These are phyloP conservation scores for Diospyros kaki DNA, from an alignment of 148 eudicot species.

Conservation along the genomic window DNA sequence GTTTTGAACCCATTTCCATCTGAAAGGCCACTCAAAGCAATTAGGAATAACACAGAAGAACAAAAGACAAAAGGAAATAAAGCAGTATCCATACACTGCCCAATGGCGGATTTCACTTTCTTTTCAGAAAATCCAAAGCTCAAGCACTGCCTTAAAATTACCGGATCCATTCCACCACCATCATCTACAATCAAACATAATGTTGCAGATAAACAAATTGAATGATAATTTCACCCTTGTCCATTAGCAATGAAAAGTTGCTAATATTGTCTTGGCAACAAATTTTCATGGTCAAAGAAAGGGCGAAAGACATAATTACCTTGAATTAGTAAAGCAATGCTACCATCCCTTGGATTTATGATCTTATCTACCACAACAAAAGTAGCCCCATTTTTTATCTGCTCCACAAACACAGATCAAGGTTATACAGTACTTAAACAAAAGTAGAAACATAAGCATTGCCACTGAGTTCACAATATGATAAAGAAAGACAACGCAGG, in stretches of 20 bases:
- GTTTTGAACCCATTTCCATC: slow-evolving; percentile 85
- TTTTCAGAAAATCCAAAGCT: slow-evolving; percentile 78
- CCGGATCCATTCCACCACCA: slow-evolving; percentile 71
- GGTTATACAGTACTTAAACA: neutral
- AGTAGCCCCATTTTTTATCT: slow-evolving; percentile 70
- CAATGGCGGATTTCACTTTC: slow-evolving; percentile 46
- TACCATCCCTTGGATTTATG: slow-evolving; percentile 57
- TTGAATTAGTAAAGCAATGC: slow-evolving; percentile 51
- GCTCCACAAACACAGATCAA: slow-evolving; percentile 4
- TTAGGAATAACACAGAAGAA: slow-evolving; percentile 6
- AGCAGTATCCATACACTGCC: slow-evolving; percentile 43
- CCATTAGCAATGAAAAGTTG: neutral
- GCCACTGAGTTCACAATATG: neutral
- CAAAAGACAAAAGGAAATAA: neutral
- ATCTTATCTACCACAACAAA: slow-evolving; percentile 56
- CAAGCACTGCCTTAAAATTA: slow-evolving; percentile 52
- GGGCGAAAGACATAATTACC: slow-evolving; percentile 27
- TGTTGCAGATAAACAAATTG: slow-evolving; percentile 5
- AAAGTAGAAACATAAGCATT: neutral
- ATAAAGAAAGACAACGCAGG: neutral
- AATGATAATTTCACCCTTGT: neutral
- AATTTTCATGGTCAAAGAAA: neutral
- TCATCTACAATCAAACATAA: slow-evolving; percentile 41
- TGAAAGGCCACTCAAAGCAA: slow-evolving; percentile 27
- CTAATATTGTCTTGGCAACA: neutral